Conservation (phyloP, 257 asterid genomes). For the Gynochthodes officinalis region DNA sequence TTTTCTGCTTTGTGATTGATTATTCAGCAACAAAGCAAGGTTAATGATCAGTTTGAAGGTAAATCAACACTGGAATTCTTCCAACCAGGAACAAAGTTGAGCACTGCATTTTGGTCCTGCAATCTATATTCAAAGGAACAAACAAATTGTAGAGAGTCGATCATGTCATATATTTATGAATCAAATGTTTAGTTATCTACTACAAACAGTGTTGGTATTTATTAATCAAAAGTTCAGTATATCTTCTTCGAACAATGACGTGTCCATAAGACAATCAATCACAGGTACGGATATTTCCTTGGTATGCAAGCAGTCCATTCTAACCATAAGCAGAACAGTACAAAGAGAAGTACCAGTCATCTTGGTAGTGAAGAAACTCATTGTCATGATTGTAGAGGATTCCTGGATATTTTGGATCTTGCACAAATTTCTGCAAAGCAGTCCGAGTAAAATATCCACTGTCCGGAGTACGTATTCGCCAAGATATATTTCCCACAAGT, state of each 20-base stretch:
- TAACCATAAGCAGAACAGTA: not conserved
- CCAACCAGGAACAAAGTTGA: not conserved
- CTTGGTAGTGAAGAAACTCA: slow-evolving; percentile 94
- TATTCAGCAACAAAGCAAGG: not conserved
- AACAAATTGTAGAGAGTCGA: not conserved
- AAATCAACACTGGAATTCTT: not conserved
- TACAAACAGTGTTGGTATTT: not conserved
- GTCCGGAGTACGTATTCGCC: slow-evolving; percentile 88
- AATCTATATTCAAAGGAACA: not conserved
- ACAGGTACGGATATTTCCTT: not conserved
- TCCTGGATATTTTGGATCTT: slow-evolving; percentile 82
- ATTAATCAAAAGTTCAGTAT: not conserved
- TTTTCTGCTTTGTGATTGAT: not conserved
- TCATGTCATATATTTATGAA: not conserved
- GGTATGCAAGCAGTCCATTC: not conserved
- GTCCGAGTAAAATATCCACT: slow-evolving; percentile 82
- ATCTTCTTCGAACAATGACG: not conserved
- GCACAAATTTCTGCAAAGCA: slow-evolving; percentile 68
- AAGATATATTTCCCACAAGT: slow-evolving; percentile 69
- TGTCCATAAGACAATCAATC: not conserved
- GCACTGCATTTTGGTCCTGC: not conserved
- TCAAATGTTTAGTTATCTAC: not conserved
- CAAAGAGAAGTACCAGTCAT: slow-evolving; percentile 65
- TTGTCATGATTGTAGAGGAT: slow-evolving; percentile 89
- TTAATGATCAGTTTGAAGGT: not conserved